Evolutionary conservation across 768 basidiomycete species (phyloP).

Genomic region (Lactifluus hygrophoroides): DNA sequence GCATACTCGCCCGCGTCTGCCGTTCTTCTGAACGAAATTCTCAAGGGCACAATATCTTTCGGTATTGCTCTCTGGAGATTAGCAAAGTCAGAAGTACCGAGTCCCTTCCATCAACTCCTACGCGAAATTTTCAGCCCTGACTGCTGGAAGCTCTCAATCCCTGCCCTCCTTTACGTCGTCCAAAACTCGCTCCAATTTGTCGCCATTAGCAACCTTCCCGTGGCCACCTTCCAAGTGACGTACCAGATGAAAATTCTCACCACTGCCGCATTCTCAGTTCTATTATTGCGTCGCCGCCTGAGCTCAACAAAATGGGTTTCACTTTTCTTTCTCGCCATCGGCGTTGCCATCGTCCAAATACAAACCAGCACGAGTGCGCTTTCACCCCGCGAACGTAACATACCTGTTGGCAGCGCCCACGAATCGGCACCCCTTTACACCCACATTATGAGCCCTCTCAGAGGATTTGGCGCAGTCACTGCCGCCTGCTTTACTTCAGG

Average conservation of each 20-base stretch:
- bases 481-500: slow-evolving; percentile 87
- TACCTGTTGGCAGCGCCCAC: slow-evolving; percentile 58
- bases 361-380: slow-evolving; percentile 46
- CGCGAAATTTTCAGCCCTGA: slow-evolving; percentile 79
- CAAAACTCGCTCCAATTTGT: slow-evolving; percentile 97
- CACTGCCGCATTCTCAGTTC: slow-evolving; percentile 87
- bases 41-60: slow-evolving; percentile 91
- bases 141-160: slow-evolving; percentile 97
- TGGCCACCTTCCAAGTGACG: slow-evolving; percentile 95
- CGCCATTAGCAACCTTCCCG: slow-evolving; percentile 89
- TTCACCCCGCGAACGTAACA: slow-evolving; percentile 25
- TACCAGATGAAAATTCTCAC: slow-evolving; percentile 99
- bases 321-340: slow-evolving; percentile 79
- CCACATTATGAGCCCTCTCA: slow-evolving; percentile 75
- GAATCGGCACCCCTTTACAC: slow-evolving; percentile 49
- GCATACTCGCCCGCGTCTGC: slow-evolving; percentile 92
- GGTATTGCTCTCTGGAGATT: slow-evolving; percentile 53
- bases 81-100: slow-evolving; percentile 32
- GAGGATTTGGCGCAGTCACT: slow-evolving; percentile 75
- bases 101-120: slow-evolving; percentile 43
- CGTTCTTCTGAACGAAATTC: slow-evolving; percentile 87
- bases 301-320: slow-evolving; percentile 76
- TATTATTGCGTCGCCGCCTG: slow-evolving; percentile 69
- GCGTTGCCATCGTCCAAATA: slow-evolving; percentile 92
- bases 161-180: slow-evolving; percentile 90